Conservation (phyloP, 495 filamentous ascomycete genomes). For the Aspergillus coremiiformis region DNA sequence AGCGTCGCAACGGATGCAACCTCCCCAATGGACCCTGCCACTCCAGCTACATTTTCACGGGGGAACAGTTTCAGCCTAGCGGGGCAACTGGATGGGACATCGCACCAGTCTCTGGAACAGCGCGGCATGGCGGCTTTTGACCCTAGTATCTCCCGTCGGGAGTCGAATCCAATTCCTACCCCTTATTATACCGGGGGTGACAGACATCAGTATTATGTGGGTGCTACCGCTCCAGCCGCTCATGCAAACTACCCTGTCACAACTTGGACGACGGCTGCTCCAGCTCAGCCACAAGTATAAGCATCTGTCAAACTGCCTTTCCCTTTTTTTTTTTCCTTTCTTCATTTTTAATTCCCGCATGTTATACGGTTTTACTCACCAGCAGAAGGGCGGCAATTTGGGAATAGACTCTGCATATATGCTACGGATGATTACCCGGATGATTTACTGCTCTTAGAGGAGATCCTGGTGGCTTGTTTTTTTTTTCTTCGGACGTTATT, state of each 20-base stretch:
- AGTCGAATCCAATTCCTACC: conserved; percentile 32
- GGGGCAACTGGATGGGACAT: conserved; percentile 26
- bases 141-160: conserved; percentile 32
- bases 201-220: conserved; percentile 34
- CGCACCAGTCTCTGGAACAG: conserved; percentile 24
- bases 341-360: neutral
- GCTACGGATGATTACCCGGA: conserved; percentile 19
- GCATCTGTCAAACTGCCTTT: neutral
- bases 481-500: conserved; percentile 1
- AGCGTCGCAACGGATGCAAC: conserved; percentile 37
- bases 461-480: conserved; percentile 16
- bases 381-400: conserved; percentile 19
- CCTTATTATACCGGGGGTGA: conserved; percentile 29
- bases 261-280: conserved; percentile 37
- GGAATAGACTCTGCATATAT: conserved; percentile 21
- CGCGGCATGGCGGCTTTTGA: conserved; percentile 33
- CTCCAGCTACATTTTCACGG: conserved; percentile 33
- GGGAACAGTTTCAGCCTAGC: conserved; percentile 35
- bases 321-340: conserved; percentile 5
- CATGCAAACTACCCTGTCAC: conserved; percentile 35
- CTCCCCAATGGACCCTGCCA: conserved; percentile 37
- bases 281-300: conserved; percentile 41
- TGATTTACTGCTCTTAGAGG: conserved; percentile 19
- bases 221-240: conserved; percentile 20
- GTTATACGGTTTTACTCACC: conserved; percentile 8